Evolutionary conservation across 257 asterid species (phyloP), one percentile per base, ranked within the genome.

Genomic region (Thymus quinquecostatus): DNA sequence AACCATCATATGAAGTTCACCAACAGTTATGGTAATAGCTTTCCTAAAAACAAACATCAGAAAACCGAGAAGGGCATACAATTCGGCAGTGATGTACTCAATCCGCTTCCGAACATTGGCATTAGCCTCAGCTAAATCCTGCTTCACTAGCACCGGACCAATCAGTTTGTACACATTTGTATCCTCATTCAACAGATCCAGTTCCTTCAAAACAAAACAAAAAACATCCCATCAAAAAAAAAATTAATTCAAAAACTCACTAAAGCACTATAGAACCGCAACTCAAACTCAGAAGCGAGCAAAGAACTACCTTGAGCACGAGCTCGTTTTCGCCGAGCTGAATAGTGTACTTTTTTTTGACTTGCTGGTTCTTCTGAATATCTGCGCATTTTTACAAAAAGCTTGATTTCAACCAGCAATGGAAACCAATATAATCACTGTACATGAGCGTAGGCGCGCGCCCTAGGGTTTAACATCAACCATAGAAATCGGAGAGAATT

Each of bases 271-370:
- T 34, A 29, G 29, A 69, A 62, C 36, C 43, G 73, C 11, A 48
- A 68, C 5, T 38, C 32, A 65, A 49, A 48, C 27, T 58, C 14
- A 50, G n/a, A 65, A 61, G 43, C 43, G 11, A 65, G 13, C 66
- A 14, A 13, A 62, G 21, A 57, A 65, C 51, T 78, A 86, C 98
- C 87, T 94, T 91, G 29, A 94, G 96, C 51, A 94, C 99, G 34
- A 94, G 99, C 84, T 91, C 96, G 71, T 91, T 94, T 80, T 94
- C 99, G 10, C 99, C 98, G 2, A 94, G 96, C 81, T 94, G 98
- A 75, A 94, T 85, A 21, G 98, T 94, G 73, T 88, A 94, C 79
- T 88, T 92, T 85, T 94, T 94, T 55, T 92, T 81, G 29, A 91
- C 90, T 82, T 91, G 96, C 60, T 94, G 98, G 76, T 94, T 94